Conservation (phyloP, 192 early-diverging fungal genomes). For the Chytriomyces sp. region DNA sequence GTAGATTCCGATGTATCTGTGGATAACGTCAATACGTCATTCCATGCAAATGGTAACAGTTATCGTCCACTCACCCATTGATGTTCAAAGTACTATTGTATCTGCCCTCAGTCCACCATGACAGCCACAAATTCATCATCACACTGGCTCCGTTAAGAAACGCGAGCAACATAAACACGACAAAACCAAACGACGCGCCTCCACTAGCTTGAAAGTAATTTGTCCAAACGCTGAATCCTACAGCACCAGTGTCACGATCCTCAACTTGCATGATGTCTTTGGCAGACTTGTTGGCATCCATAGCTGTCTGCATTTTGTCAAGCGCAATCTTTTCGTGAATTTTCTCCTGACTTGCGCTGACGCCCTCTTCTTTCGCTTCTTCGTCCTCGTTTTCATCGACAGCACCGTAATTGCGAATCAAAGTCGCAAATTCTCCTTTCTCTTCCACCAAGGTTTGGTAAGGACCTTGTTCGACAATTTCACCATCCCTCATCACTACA, state of each 20-base stretch:
- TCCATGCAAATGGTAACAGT: slow-evolving; percentile 24
- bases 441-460: slow-evolving; percentile 64
- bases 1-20: slow-evolving; percentile 69
- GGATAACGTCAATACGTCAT: background rate
- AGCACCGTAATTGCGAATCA: slow-evolving; percentile 70
- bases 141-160: slow-evolving; percentile 58
- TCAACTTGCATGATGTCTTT: slow-evolving; percentile 79
- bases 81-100: slow-evolving; percentile 61
- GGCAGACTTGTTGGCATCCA: slow-evolving; percentile 3
- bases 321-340: slow-evolving; percentile 35
- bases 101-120: slow-evolving; percentile 47
- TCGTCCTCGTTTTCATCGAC: slow-evolving; percentile 54
- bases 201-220: slow-evolving; percentile 67
- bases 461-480: slow-evolving; percentile 68
- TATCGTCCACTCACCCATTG: slow-evolving; percentile 28
- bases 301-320: slow-evolving; percentile 16
- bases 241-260: slow-evolving; percentile 76
- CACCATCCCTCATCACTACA: slow-evolving; percentile 73
- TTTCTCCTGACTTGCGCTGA: slow-evolving; percentile 40
- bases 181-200: slow-evolving; percentile 27
- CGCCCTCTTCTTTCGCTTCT: slow-evolving; percentile 50
- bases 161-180: slow-evolving; percentile 46
- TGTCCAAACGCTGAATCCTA: slow-evolving; percentile 73
- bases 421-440: slow-evolving; percentile 61
- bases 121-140: slow-evolving; percentile 63